Base-by-base conservation (phyloP, 176 grass and related monocot genomes). In the Bromus sterilis region DNA sequence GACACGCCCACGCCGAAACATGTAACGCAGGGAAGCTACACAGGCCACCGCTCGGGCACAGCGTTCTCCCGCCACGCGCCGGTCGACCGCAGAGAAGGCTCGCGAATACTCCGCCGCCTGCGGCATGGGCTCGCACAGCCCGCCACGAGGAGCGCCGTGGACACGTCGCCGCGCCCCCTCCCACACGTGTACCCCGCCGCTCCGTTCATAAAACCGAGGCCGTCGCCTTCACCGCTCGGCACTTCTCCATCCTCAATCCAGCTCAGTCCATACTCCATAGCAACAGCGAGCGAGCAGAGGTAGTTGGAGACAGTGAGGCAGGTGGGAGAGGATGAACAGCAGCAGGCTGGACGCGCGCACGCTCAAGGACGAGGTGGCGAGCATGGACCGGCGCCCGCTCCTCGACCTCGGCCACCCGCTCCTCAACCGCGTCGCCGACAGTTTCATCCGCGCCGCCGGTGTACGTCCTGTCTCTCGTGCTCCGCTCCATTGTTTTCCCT, bases 341-440 rank as follows among this genome's bases (percentile, higher is more conserved):
- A 86, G 88, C 64, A 11, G 73, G 78, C 82, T 94, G 30, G 95
- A 94, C 86, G 86, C 86, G 3, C 62, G 66, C 6, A 93, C 86
- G 48, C 78, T 94, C 81, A 83, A 88, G 93, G 60, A 85, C 63
- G 88, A 78, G 62, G 79, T 72, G 61, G 64, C 70, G 51, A 81
- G 77, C 82, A 81, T 94, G 88, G 90, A 98, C 18, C 61, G 76
- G 21, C 74, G 82, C 7, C 73, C 75, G 58, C 90, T 93, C 8
- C 88, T 94, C 31, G 92, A 98, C 88, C 85, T 98, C 15, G 95
- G 95, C 58, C 90, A 98, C 63, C 92, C 92, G 46, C 90, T 94
- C 23, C 57, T 98, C 83, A 91, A 89, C 87, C 84, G 90, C 65
- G 57, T 98, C 29, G 84, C 86, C 20, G 92, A 95, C 81, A 95